phyloP scores from a whole-genome alignment of 2,329 filamentous ascomycete species.

The Alternaria burnsii region DNA sequence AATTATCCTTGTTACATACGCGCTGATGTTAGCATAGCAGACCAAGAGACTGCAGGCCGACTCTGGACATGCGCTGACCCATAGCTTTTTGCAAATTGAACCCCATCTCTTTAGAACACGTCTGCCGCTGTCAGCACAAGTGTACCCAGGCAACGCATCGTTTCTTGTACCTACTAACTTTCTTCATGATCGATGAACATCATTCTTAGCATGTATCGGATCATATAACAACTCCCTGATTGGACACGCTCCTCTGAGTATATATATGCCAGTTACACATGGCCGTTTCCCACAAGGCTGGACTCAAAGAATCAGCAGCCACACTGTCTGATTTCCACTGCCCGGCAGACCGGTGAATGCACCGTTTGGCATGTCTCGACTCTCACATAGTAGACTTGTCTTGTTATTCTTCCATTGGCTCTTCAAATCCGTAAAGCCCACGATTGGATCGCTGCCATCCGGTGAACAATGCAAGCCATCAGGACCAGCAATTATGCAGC shows the following conservation, averaged over 20 bases:
- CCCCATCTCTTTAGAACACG: background rate
- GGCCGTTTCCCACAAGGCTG: background rate
- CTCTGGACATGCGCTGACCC: background rate
- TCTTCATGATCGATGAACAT: background rate
- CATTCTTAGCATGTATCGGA: background rate
- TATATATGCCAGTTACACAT: background rate
- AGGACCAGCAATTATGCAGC: conserved; percentile 23
- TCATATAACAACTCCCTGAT: background rate
- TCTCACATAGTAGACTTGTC: background rate
- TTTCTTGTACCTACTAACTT: background rate
- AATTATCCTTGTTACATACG: background rate
- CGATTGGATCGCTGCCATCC: conserved; percentile 14
- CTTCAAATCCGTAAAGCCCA: background rate
- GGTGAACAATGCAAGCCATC: conserved; percentile 25
- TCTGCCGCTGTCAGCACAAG: background rate
- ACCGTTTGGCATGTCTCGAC: background rate
- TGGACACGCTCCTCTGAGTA: background rate
- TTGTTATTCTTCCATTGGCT: background rate
- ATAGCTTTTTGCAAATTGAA: background rate
- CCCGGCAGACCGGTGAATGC: background rate
- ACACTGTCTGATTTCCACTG: background rate
- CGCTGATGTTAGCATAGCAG: background rate
- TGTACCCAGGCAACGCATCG: background rate
- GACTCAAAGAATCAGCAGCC: background rate
- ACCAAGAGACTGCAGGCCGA: background rate